Evolutionary conservation across 768 basidiomycete genomes (phyloP), one percentile per base, ranked within the genome.

Genomic region (Cystofilobasidium ferigula): DNA sequence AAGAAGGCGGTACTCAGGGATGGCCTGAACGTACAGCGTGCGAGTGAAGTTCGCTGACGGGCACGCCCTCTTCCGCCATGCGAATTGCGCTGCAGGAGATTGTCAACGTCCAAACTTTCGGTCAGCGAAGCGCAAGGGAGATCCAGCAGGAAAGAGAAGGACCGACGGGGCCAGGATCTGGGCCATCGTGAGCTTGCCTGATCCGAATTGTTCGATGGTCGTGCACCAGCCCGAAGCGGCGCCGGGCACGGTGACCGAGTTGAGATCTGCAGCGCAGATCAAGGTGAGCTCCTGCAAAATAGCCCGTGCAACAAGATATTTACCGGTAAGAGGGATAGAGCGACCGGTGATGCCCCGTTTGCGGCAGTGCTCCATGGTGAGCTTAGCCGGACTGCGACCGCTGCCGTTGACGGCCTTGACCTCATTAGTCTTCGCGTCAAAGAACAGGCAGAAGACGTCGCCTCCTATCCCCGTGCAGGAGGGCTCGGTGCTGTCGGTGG

Each of bases 211-310:
- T 67, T 88, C 82, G 38, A 97, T 80, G 0, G 91, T 88, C 75
- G 97, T 95, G 22, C 88, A 79, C 93, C 94, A 98, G 20, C 91
- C 91, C 38, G 91, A 88, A 3, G 93, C 89, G n/a, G 88, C 87
- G 59, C 94, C 92, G 82, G 73, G 71, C 32, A 78, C 73, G 28
- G 72, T 76, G 36, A 69, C 71, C 13, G 61, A 28, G 67, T 61
- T 62, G 53, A 59, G 47, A 18, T 54, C 57, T 58, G 22, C 43
- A 6, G 47, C 24, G 24, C 22, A 30, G 43, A 18, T 32, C 48
- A 24, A 10, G 57, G 60, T 56, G 53, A 32, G 14, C 32, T 24
- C 16, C n/a, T n/a, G n/a, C n/a, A n/a, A n/a, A n/a, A n/a, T n/a
- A n/a, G n/a, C n/a, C n/a, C n/a, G n/a, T n/a, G n/a, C n/a, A n/a